Base-by-base conservation (phyloP, 306 rosid genomes). In the Betula pendula region DNA sequence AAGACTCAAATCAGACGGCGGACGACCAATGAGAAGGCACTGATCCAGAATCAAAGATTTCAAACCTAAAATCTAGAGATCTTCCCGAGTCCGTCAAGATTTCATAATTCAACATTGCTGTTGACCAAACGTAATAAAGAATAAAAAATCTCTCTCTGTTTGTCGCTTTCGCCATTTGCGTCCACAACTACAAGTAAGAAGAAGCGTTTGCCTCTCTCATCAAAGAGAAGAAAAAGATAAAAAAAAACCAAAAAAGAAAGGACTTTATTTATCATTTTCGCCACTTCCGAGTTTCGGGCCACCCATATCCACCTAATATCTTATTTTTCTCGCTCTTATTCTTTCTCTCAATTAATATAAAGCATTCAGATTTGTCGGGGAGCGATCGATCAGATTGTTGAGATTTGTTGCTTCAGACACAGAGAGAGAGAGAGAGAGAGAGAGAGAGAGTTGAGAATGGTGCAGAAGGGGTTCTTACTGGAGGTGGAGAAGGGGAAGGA, bases 401-500 rank as follows among this genome's bases (percentile, higher is more conserved):
- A 68, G 71, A 73, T 55, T 38, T 51, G 25, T 0, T 12, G 60
- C 29, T 53, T 22, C 33, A 17, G 2, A 0, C 0, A 50, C 69
- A 38, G 44, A 47, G 56, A 20, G 71, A 25, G 75, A 7, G 35
- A 22, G 8, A 42, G 74, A 38, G 44, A 47, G 56, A 20, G 71
- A 25, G 75, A 7, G 35, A 22, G 8, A 42, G 75, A 22, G 63
- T 58, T 19, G 56, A 20, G 8, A 33, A 88, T 90, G 98, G 87
- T 91, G 69, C 73, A 80, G 81, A 75, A 77, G 52, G 87, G 82
- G 73, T 92, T 73, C 78, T 75, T 89, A 51, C 4, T 92, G 6
- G 93, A 92, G 81, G 91, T 92, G 3, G 99, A 90, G 83, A 84
- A 88, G 76, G 88, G 88, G 0, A 88, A 84, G 84, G 88, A 72